phyloP scores from a whole-genome alignment of 1,284 basidiomycete species.

The Lentinula novae-zelandiae region DNA sequence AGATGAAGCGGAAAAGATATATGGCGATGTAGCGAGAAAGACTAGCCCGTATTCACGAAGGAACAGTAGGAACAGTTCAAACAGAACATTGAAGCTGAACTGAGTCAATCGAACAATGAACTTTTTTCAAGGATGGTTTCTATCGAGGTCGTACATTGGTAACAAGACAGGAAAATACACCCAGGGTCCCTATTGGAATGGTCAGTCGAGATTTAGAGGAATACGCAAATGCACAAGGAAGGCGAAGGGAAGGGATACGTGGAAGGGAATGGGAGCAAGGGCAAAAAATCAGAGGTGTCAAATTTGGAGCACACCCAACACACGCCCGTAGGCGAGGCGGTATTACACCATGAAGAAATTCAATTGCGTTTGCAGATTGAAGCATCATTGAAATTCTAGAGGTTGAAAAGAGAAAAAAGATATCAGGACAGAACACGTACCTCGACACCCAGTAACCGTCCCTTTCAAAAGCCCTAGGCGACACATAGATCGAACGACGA shows the following conservation, averaged over 20 bases:
- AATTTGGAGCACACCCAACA: conserved; percentile 68
- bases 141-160: neutral
- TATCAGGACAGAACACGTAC: conserved; percentile 6
- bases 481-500: conserved; percentile 14
- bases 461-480: conserved; percentile 6
- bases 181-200: neutral
- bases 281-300: conserved; percentile 71
- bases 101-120: no score
- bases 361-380: conserved; percentile 40
- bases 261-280: conserved; percentile 64
- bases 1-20: no score
- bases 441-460: conserved; percentile 29
- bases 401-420: conserved; percentile 9
- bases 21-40: no score
- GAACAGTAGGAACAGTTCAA: neutral
- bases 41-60: no score
- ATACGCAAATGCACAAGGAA: neutral
- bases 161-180: neutral
- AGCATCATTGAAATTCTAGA: conserved; percentile 46
- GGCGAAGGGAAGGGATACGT: neutral
- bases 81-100: no score
- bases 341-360: conserved; percentile 89
- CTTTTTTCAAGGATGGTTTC: no score
- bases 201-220: neutral
- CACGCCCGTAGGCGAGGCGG: conserved; percentile 30